Percentiles rank a stretch among this genome's conserved stretches.
Evolutionary conservation across 352 stramenopile genomes (phyloP).

Genomic region (Pythium myriotylum): DNA sequence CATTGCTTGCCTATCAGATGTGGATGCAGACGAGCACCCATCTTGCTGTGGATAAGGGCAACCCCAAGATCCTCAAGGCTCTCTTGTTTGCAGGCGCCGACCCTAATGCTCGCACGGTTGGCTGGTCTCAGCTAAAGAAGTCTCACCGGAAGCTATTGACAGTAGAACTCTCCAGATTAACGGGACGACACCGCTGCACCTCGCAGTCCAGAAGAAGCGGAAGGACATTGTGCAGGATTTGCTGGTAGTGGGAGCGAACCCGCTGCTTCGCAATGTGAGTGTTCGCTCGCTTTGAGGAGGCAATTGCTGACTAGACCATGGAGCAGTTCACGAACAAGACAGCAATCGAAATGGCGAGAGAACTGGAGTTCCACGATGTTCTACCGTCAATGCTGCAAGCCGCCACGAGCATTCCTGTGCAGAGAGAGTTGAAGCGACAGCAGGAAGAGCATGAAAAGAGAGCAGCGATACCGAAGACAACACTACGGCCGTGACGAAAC

Average conservation of each 20-base stretch:
- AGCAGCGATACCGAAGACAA: neutral
- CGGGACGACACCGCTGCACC: conserved; percentile 60
- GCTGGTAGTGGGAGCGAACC: conserved; percentile 56
- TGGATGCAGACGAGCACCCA: conserved; percentile 69
- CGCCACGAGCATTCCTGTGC: conserved; percentile 32
- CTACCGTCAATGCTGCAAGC: conserved; percentile 38
- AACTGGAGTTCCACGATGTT: conserved; percentile 29
- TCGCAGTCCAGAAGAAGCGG: conserved; percentile 50
- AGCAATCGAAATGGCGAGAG: conserved; percentile 42
- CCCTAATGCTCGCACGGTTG: conserved; percentile 51
- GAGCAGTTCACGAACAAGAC: conserved; percentile 52
- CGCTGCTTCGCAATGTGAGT: conserved; percentile 58
- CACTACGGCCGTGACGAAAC: neutral
- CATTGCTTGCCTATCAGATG: conserved; percentile 5
- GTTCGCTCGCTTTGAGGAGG: neutral
- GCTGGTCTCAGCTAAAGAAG: neutral
- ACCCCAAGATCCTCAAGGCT: conserved; percentile 59
- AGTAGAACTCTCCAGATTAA: too few relatives aligned
- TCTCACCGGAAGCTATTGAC: too few relatives aligned
- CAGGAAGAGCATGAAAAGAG: conserved; percentile 21
- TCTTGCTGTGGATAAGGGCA: conserved; percentile 49
- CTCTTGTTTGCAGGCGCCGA: conserved; percentile 51
- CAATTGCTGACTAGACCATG: neutral
- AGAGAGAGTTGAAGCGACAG: conserved; percentile 27
- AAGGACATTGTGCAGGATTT: conserved; percentile 63